phyloP scores from a whole-genome alignment of 2,329 filamentous ascomycete species.

The Aspergillus sp. region DNA sequence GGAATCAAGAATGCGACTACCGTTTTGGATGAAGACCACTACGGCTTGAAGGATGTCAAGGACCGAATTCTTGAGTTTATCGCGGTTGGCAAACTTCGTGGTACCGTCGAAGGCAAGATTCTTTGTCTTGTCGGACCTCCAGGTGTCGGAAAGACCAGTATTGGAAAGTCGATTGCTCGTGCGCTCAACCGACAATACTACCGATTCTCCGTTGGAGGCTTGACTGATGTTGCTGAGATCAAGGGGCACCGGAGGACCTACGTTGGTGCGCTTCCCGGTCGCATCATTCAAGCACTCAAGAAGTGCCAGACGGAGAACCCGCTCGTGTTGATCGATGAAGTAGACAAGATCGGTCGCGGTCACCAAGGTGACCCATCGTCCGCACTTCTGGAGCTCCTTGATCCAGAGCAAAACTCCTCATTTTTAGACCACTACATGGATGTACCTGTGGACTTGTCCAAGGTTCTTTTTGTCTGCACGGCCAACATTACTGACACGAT shows the following conservation, averaged over 20 bases:
- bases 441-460: slow-evolving; percentile 92
- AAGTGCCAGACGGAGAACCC: slow-evolving; percentile 99
- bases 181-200: slow-evolving; percentile 96
- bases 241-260: slow-evolving; percentile 96
- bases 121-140: slow-evolving; percentile 95
- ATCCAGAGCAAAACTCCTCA: slow-evolving; percentile 94
- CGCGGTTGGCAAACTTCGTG: slow-evolving; percentile 90
- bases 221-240: slow-evolving; percentile 97
- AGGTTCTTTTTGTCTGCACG: slow-evolving; percentile 97
- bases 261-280: slow-evolving; percentile 87
- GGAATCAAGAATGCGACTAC: slow-evolving; percentile 83
- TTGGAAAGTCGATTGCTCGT: slow-evolving; percentile 94
- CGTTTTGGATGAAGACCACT: slow-evolving; percentile 92
- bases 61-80: slow-evolving; percentile 98
- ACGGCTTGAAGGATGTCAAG: slow-evolving; percentile 95
- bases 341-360: slow-evolving; percentile 95
- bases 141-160: slow-evolving; percentile 97
- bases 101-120: slow-evolving; percentile 97
- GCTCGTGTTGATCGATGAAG: slow-evolving; percentile 89
- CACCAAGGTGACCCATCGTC: slow-evolving; percentile 96
- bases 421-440: slow-evolving; percentile 99
- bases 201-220: slow-evolving; percentile 91
- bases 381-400: slow-evolving; percentile 83
- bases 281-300: slow-evolving; percentile 96
- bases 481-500: slow-evolving; percentile 99